Percentiles rank a stretch among this genome's conserved stretches.
Conservation (phyloP, 257 asterid genomes). For the Mentha longifolia region DNA sequence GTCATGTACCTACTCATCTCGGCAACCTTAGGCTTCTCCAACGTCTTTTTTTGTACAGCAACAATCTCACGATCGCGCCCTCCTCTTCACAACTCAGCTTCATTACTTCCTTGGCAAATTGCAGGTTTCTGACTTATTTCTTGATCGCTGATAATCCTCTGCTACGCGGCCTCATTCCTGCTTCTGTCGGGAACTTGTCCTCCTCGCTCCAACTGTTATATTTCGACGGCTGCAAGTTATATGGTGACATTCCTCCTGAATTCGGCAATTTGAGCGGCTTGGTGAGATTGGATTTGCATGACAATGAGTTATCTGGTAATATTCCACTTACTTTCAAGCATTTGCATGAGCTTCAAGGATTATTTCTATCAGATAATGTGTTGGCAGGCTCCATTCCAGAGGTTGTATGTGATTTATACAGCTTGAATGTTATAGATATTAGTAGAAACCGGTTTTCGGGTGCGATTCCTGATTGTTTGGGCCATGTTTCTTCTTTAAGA, state of each 20-base stretch:
- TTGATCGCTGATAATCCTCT: conserved; percentile 21
- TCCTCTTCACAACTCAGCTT: conserved; percentile 27
- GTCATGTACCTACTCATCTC: conserved; percentile 33
- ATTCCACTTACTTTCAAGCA: background rate
- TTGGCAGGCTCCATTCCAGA: conserved; percentile 4
- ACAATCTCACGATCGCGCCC: conserved; percentile 7
- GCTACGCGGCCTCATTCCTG: conserved; percentile 22
- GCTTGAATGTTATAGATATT: background rate
- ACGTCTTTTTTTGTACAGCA: background rate
- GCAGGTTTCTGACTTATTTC: conserved; percentile 14
- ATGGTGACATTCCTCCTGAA: background rate
- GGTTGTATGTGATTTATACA: background rate
- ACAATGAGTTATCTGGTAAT: background rate
- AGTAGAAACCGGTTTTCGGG: background rate
- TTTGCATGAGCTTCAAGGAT: background rate
- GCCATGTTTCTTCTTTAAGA: background rate
- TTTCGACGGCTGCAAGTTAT: background rate
- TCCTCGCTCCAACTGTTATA: background rate
- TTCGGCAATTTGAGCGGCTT: background rate
- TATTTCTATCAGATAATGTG: background rate
- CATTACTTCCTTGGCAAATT: conserved; percentile 40
- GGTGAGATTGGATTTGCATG: background rate
- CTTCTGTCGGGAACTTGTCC: conserved; percentile 44
- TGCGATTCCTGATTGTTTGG: conserved; percentile 13
- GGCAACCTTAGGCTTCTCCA: conserved; percentile 30